Percentiles rank a stretch among this genome's conserved stretches.
Evolutionary conservation across 2,329 filamentous ascomycete genomes (phyloP).

Genomic region (Incumbomyces lentus): DNA sequence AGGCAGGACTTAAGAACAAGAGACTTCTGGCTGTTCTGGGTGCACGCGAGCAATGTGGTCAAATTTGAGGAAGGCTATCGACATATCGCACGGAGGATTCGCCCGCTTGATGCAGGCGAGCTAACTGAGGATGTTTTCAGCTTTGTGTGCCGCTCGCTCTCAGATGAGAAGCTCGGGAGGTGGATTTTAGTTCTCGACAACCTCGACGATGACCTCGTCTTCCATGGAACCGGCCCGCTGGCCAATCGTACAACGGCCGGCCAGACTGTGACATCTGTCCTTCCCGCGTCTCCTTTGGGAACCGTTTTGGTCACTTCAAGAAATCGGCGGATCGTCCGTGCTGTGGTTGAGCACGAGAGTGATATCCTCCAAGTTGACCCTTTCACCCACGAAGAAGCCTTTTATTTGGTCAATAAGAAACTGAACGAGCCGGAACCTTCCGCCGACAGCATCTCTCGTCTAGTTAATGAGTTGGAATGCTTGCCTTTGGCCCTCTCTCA

Average conservation of each 20-base stretch:
- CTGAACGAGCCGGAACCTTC: conserved; percentile 1
- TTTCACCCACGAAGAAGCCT: conserved; percentile 13
- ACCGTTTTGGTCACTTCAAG: conserved; percentile 16
- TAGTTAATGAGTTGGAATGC: conserved; percentile 26
- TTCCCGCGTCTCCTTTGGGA: conserved; percentile 18
- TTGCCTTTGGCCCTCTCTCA: conserved; percentile 24
- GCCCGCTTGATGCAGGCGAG: conserved; percentile 10
- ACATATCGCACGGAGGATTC: conserved; percentile 15
- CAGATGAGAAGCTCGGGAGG: conserved; percentile 3
- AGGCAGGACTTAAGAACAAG: too few relatives aligned
- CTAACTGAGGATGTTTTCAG: conserved; percentile 2
- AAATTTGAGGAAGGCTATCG: conserved; percentile 21
- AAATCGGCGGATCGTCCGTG: conserved; percentile 4
- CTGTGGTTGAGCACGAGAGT: conserved; percentile 7
- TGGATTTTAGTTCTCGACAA: conserved; percentile 12
- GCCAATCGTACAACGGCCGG: background rate
- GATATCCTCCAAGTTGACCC: conserved; percentile 10
- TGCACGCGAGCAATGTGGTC: conserved; percentile 19
- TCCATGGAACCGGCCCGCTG: background rate
- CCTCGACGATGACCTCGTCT: conserved; percentile 5
- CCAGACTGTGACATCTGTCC: conserved; percentile 7
- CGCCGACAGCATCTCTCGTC: conserved; percentile 9
- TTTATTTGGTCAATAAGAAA: conserved; percentile 16
- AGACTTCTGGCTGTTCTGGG: conserved; percentile 25
- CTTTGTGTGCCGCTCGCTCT: conserved; percentile 7